Evolutionary conservation across 2,329 filamentous ascomycete genomes (phyloP), one percentile per base, ranked within the genome.

Genomic region (Fusarium poae): DNA sequence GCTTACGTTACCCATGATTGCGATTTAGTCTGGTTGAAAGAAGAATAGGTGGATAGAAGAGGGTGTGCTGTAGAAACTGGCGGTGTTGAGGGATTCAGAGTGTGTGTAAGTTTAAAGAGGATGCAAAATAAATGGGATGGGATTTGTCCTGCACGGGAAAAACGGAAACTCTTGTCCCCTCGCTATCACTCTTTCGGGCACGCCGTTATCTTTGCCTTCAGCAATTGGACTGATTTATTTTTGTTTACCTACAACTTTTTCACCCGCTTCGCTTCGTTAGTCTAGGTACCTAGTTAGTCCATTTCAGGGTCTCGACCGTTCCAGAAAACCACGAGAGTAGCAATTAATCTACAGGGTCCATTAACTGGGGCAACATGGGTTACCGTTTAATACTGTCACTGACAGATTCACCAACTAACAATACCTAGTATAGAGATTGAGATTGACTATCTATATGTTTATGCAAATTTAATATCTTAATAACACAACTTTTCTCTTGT

Each of bases 1-100:
- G 57, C 76, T 57, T 75, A 79, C 78, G 77, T 79, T 79, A 68
- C 78, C 78, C 78, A 79, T 79, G 57, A 30, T 75, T 73, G 69
- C 67, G 65, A 46, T 57, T 54, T 68, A 48, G 46, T 43, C 13
- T 62, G 61, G 40, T 51, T 44, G 15, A 18, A 34, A 57, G 43
- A 53, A 37, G 27, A 35, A 66, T 46, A 32, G 46, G n/a, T 54
- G 32, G 48, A 20, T 62, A 49, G 30, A 55, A 49, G 52, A 55
- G 52, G 43, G 40, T 61, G 53, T 50, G 44, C 55, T 30, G 9
- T 30, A 35, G 23, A 25, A 27, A 48, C 42, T 70, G 67, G 61
- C 64, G 54, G 63, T 69, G 68, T 69, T 68, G 57, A 55, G 50
- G 50, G 32, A 37, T 45, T 34, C 56, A 35, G 50, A 37, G 37